Conservation (phyloP, 148 eudicot genomes). For the Spergularia bocconei region DNA sequence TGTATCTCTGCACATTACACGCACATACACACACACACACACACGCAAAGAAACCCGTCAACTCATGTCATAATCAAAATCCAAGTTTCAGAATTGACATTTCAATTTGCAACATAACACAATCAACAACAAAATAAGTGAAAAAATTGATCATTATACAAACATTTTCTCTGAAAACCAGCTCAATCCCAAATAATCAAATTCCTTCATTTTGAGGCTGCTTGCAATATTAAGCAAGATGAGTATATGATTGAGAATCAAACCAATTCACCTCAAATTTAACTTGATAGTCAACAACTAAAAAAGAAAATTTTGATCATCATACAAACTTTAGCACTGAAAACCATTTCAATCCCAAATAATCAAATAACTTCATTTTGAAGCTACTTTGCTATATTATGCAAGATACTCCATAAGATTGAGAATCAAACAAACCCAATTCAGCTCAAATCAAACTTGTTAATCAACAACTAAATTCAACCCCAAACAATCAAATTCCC, state of each 20-base stretch:
- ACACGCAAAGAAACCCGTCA: background rate
- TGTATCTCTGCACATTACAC: slow-evolving; percentile 34
- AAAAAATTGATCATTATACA: background rate
- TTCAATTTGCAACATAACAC: background rate
- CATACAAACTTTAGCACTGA: too few species aligned
- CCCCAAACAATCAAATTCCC: background rate
- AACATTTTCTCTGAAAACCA: background rate
- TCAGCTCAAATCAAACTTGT: background rate
- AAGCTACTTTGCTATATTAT: background rate
- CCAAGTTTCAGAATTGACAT: background rate
- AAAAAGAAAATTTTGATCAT: too few species aligned
- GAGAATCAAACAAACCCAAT: background rate
- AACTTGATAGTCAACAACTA: too few species aligned
- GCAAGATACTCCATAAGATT: background rate
- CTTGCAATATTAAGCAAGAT: too few species aligned
- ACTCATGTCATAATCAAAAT: background rate
- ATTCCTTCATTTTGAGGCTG: too few species aligned
- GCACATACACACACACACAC: slow-evolving; percentile 6
- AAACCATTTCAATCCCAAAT: background rate
- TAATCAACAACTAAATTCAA: background rate
- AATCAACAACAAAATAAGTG: background rate
- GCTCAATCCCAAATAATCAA: too few species aligned
- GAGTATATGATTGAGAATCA: too few species aligned
- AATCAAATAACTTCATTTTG: background rate
- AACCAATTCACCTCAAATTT: too few species aligned